A percentile compares a stretch with the other conserved stretches of the same genome.
Conservation (phyloP, 768 basidiomycete genomes). For the Dioszegia aurantiaca region DNA sequence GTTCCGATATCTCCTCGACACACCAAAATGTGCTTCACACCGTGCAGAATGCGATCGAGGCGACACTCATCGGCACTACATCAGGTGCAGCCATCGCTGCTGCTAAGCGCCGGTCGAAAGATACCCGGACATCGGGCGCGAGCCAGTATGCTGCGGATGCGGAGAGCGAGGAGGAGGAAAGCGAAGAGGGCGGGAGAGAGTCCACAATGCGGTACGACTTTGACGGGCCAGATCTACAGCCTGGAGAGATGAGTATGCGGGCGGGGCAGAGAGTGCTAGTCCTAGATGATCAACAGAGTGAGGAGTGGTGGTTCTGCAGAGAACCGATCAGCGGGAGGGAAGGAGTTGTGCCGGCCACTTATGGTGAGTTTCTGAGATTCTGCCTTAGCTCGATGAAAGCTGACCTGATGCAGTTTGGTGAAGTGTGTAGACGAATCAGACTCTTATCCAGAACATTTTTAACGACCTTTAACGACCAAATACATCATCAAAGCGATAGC, state of each 20-base stretch:
- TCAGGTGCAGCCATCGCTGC: slow-evolving; percentile 25
- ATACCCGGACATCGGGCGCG: slow-evolving; percentile 1
- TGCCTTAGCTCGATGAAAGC: neutral
- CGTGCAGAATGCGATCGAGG: slow-evolving; percentile 35
- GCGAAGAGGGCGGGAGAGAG: slow-evolving; percentile 45
- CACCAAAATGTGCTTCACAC: slow-evolving; percentile 44
- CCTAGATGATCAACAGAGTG: slow-evolving; percentile 57
- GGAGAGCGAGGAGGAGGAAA: slow-evolving; percentile 32
- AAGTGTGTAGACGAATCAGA: neutral
- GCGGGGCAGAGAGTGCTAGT: slow-evolving; percentile 47
- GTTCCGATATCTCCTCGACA: slow-evolving; percentile 33
- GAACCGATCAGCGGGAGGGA: slow-evolving; percentile 74
- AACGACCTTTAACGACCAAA: slow-evolving; percentile 1
- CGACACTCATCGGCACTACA: slow-evolving; percentile 26
- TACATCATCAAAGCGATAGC: neutral
- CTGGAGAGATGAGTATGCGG: slow-evolving; percentile 49
- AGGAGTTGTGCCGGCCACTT: slow-evolving; percentile 87
- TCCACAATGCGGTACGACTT: slow-evolving; percentile 51
- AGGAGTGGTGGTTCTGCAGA: slow-evolving; percentile 91
- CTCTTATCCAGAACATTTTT: neutral
- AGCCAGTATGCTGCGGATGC: slow-evolving; percentile 7
- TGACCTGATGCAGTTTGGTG: slow-evolving; percentile 8
- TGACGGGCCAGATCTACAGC: slow-evolving; percentile 45
- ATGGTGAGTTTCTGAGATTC: slow-evolving; percentile 52
- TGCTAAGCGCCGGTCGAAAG: slow-evolving; percentile 17